Evolutionary conservation across 345 rosid species (phyloP), one percentile per base, ranked within the genome.

Genomic region (Dipteronia dyeriana): DNA sequence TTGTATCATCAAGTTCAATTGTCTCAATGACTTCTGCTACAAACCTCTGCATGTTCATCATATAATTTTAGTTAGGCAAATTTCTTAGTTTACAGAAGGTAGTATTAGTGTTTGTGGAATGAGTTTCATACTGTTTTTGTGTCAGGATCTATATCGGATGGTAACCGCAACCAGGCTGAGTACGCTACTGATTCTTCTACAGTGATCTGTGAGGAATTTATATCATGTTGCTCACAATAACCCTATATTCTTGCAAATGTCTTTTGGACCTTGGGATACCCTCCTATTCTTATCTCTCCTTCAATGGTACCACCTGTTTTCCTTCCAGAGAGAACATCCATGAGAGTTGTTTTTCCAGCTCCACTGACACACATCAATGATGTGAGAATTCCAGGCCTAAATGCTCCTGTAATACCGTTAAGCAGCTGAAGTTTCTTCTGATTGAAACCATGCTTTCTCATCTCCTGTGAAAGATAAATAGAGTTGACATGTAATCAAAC

Each of bases 331-430:
- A 91, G 90, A 77, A 91, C 92, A 84, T 91, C 95, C 76, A 91
- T 76, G 6, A 91, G 79, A 14, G 96, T 91, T 45, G 91, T 91
- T 76, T 90, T 91, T n/a, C 96, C 92, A 19, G 96, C 92, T 6
- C 96, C 96, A 79, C 90, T 89, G 16, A 84, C 90, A 3, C 93
- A 92, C 93, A 91, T 90, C 56, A 91, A 41, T 20, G 93, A 93
- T 16, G 91, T 90, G 7, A 91, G 88, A 59, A 89, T 81, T 56
- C 96, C 91, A 0, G 93, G 92, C 82, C 89, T 79, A 74, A 91
- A 91, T 73, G 92, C 82, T 0, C 96, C 87, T 10, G 89, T 82
- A 47, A 88, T 80, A 45, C 81, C 82, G 20, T 64, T 59, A 39
- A 91, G 96, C 25, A 91, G 88, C 68, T 90, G 91, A n/a, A 91